Evolutionary conservation across 2,329 filamentous ascomycete genomes (phyloP), one percentile per base, ranked within the genome.

Genomic region (Trichoderma polysporum): DNA sequence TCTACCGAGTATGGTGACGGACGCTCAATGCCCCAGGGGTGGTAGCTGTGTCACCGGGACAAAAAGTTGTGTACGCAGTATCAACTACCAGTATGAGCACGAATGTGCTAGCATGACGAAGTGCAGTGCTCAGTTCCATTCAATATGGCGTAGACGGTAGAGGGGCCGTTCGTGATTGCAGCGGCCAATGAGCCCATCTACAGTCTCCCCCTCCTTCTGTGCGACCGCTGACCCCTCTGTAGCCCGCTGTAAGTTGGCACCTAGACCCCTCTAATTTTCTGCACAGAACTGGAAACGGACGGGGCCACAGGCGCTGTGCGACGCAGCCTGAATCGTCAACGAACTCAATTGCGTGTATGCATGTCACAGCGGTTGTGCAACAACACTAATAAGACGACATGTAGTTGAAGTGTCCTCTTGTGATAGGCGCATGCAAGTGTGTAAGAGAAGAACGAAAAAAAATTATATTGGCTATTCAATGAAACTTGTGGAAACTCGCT

Each of bases 121-220:
- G n/a, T n/a, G n/a, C n/a, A n/a, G n/a, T n/a, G n/a, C n/a, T n/a
- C n/a, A n/a, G n/a, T 22, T 45, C 19, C 41, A 19, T 45, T 45
- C 41, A 45, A 17, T 45, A 45, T 19, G 41, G n/a, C 17, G 39
- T 17, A 45, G 39, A n/a, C 39, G n/a, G 2, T 10, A 45, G 39
- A 45, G 39, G 17, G 39, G 41, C n/a, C n/a, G n/a, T 27, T 49
- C 41, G 57, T 59, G 39, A 47, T 59, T 8, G 29, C 39, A 22
- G 39, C 57, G 9, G 57, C 60, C 60, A 63, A 63, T 63, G 60
- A 63, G 47, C 35, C 60, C 49, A 45, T 63, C 19, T n/a, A 25
- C 27, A 35, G 49, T 8, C 35, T 37, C 29, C 50, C 50, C 50
- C 60, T 47, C 50, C 50, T 47, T 64, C 49, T 64, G 50, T 64